These are phyloP conservation scores for Tolypocladium pustulatum DNA, from an alignment of 2,329 filamentous ascomycete species.

Conservation along the genomic window DNA sequence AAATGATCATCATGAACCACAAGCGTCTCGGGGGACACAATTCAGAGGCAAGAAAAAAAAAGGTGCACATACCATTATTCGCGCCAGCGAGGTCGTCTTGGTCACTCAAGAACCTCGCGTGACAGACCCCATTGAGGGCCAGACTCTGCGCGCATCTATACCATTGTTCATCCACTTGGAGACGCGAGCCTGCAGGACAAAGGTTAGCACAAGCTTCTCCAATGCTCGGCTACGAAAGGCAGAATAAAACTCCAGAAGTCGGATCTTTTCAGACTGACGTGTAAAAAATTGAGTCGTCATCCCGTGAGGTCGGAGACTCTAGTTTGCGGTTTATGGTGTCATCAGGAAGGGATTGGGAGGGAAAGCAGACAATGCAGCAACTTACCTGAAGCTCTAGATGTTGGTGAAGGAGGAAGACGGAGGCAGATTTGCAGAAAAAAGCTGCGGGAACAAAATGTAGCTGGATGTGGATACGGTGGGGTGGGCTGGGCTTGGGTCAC, in stretches of 20 bases:
- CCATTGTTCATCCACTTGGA: constrained; percentile 5
- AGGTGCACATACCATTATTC: constrained; percentile 17
- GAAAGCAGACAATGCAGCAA: constrained; percentile 4
- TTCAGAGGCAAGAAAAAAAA: not conserved
- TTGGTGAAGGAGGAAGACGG: constrained; percentile 8
- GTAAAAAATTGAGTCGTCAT: constrained; percentile 79
- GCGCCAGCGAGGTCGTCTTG: not conserved
- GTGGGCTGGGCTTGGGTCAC: constrained; percentile 5
- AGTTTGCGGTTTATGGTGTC: constrained; percentile 85
- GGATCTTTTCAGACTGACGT: constrained; percentile 77
- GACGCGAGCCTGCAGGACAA: not conserved
- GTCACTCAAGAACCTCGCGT: not conserved
- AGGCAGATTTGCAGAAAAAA: constrained; percentile 16
- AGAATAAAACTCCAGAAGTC: not conserved
- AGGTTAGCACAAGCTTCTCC: constrained; percentile 14
- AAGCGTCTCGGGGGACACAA: not conserved
- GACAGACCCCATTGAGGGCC: not conserved
- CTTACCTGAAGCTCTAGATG: constrained; percentile 16
- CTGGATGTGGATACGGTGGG: constrained; percentile 11
- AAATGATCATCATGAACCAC: constrained; percentile 54
- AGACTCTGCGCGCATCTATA: not conserved
- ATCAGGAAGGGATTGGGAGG: constrained; percentile 45
- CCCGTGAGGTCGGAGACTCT: constrained; percentile 89
- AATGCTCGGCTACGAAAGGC: constrained; percentile 4
- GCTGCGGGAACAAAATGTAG: constrained; percentile 14